phyloP scores from a whole-genome alignment of 2,329 filamentous ascomycete species.

The Whalleya microplaca region DNA sequence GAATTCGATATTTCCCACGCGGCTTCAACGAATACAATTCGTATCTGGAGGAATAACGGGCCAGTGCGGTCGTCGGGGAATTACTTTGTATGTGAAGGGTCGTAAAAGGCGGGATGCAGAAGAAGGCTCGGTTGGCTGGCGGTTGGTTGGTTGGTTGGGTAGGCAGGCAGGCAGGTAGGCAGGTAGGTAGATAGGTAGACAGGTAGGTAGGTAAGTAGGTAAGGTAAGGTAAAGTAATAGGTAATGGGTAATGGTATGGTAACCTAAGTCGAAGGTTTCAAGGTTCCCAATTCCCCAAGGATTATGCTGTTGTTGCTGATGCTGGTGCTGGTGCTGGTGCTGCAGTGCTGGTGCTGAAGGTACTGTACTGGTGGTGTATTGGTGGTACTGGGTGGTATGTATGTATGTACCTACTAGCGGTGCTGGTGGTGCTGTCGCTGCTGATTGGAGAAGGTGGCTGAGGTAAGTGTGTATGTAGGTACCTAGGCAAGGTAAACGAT shows the following conservation, averaged over 20 bases:
- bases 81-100: constrained; percentile 17
- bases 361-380: too few species aligned
- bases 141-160: constrained; percentile 18
- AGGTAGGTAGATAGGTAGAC: too few species aligned
- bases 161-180: too few species aligned
- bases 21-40: not conserved
- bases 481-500: not conserved
- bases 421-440: not conserved
- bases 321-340: too few species aligned
- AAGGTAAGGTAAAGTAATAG: constrained; percentile 13
- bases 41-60: not conserved
- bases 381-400: too few species aligned
- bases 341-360: too few species aligned
- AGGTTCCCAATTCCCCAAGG: not conserved
- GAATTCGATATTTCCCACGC: constrained; percentile 1
- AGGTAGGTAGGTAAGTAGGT: too few species aligned
- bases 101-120: constrained; percentile 19
- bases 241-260: not conserved
- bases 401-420: too few species aligned
- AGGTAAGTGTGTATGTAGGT: too few species aligned
- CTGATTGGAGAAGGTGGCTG: not conserved
- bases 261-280: not conserved
- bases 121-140: constrained; percentile 13
- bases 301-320: not conserved
- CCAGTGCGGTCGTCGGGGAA: constrained; percentile 10